Evolutionary conservation across 2,329 filamentous ascomycete species (phyloP), one percentile per base, ranked within the genome.

Genomic region (Purpureocillium lavendulum): DNA sequence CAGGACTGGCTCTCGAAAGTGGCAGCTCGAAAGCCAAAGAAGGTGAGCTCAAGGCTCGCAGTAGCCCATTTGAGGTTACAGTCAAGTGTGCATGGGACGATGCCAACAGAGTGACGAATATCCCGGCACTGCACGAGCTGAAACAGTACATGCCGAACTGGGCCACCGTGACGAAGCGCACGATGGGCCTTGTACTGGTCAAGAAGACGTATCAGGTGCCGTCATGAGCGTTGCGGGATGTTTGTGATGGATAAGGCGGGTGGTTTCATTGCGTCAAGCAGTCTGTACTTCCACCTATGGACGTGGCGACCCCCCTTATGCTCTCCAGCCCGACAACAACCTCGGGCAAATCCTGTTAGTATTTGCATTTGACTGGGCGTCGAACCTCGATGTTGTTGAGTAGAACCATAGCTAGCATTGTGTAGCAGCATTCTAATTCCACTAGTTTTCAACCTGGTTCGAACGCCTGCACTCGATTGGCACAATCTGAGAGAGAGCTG

Each of bases 61-160:
- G 42, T 4, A 47, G 51, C 12, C 35, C 44, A 5, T 56, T 87
- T 28, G 71, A 70, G 46, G 85, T 88, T 1, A 72, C 66, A 28
- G 78, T 89, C 1, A 71, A 82, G 13, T 97, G 92, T 61, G 67
- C 85, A 26, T 97, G 89, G 88, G 87, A 83, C 52, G 92, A 98
- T 64, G 80, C 77, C 33, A 96, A 96, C 53, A 64, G 67, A 29
- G 60, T 64, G 3, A 82, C 77, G 4, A 70, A 71, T 1, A 88
- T 97, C 35, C 89, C 90, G 0, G 89, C 89, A 1, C 74, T 90
- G 38, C 84, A 92, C 50, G 89, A 97, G 62, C 70, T 86, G 36
- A 67, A 75, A 49, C 74, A 80, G 56, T 96, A 80, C 61, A 72
- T 80, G 49, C 92, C 92, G 1, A 66, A 70, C 4, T 98, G 92